Evolutionary conservation across 495 filamentous ascomycete genomes (phyloP), one percentile per base, ranked within the genome.

Genomic region (Podospora anserina): DNA sequence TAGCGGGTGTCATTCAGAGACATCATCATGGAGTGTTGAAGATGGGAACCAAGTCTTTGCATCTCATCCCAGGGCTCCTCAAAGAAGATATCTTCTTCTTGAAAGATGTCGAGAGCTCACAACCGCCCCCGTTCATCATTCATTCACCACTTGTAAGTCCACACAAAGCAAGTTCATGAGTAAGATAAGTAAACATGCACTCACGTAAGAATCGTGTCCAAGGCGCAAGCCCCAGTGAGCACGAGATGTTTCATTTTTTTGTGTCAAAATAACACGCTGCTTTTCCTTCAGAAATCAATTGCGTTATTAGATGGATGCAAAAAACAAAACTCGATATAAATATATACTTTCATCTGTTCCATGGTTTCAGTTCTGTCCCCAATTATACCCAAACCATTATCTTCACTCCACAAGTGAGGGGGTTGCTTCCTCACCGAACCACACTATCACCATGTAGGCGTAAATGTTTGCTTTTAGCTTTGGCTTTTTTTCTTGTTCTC

Each of bases 151-250:
- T 49, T 49, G 39, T 13, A 49, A 39, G 44, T 56, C 53, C 44
- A 67, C 15, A 27, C 3, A 44, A 20, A 55, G 19, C 13, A 59
- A 55, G 27, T 18, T 6, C 6, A 59, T 54, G 15, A 44, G 23
- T 13, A 7, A 32, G 23, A 2, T 7, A 49, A 61, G 18, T 61
- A 39, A 57, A 32, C 34, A 49, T 7, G 13, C 2, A 82, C 87
- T 75, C 72, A 86, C 88, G 85, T 88, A 32, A 90, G 74, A 69
- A 91, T 88, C 26, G 88, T 91, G 75, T 91, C 89, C 11, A 90
- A 74, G 75, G 90, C 90, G 64, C 86, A 90, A 59, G 88, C 88
- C 7, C 89, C 88, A 61, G 88, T 79, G 27, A 87, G 83, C 30
- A 90, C 82, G 68, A 90, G 78, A 68, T 82, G 78, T 79, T 79